Conservation (phyloP, 202 grass and related monocot genomes). For the Zizania palustris region DNA sequence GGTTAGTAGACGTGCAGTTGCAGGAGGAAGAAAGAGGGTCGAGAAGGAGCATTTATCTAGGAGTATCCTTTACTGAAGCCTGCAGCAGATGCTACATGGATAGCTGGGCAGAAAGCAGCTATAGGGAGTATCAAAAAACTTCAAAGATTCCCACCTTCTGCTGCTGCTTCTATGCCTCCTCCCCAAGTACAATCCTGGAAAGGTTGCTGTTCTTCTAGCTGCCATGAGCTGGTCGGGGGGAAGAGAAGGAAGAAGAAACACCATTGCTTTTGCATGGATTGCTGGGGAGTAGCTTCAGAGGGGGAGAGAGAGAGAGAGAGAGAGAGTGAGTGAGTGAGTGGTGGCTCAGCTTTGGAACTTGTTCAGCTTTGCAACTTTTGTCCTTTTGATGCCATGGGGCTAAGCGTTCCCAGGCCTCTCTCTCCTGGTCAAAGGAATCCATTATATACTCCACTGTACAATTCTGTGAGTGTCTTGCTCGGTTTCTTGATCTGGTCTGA, state of each 20-base stretch:
- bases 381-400: slow-evolving; percentile 27
- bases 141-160: slow-evolving; percentile 35
- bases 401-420: not conserved
- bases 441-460: too few species aligned
- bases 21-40: slow-evolving; percentile 18
- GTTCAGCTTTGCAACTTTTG: slow-evolving; percentile 26
- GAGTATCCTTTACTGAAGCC: slow-evolving; percentile 41
- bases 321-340: too few species aligned
- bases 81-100: not conserved
- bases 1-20: slow-evolving; percentile 2
- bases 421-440: slow-evolving; percentile 30
- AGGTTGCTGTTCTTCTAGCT: not conserved
- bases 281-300: not conserved
- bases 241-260: not conserved
- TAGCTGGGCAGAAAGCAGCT: slow-evolving; percentile 36
- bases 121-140: not conserved
- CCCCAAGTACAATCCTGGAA: not conserved
- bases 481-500: not conserved
- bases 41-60: not conserved
- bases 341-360: slow-evolving; percentile 14
- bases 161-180: not conserved
- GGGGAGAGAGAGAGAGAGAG: too few species aligned
- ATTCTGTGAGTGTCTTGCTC: not conserved
- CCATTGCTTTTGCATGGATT: not conserved
- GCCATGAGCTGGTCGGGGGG: not conserved